Conservation (phyloP, 2,329 filamentous ascomycete genomes). For the Chalaropsis ovoidea region DNA sequence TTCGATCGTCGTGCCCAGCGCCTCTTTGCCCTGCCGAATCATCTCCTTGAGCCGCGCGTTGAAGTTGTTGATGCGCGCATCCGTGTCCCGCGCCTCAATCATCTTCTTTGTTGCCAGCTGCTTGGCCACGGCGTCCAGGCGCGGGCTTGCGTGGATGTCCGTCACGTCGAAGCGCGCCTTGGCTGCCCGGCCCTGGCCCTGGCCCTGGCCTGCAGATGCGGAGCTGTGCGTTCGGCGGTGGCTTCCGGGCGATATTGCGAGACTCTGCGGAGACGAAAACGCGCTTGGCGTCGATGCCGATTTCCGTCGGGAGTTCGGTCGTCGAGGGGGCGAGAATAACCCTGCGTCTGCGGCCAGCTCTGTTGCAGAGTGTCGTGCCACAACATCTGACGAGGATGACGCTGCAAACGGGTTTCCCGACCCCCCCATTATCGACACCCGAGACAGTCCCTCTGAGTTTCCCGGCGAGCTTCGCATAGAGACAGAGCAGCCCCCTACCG, state of each 20-base stretch:
- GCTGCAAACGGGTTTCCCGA: not conserved
- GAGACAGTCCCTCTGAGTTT: not conserved
- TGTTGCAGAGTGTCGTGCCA: not conserved
- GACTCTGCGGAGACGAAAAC: conserved; percentile 7
- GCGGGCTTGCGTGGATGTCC: conserved; percentile 38
- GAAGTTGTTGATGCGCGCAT: conserved; percentile 68
- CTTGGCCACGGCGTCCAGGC: conserved; percentile 57
- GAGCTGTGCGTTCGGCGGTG: conserved; percentile 14
- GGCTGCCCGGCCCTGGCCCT: no score
- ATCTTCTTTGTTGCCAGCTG: conserved; percentile 60
- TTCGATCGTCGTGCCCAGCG: conserved; percentile 64
- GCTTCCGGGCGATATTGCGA: not conserved
- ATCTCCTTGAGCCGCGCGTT: conserved; percentile 72
- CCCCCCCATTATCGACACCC: not conserved
- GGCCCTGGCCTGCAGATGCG: not conserved
- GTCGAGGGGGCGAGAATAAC: conserved; percentile 35
- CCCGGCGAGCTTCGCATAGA: not conserved
- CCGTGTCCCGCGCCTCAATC: conserved; percentile 65
- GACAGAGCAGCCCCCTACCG: not conserved
- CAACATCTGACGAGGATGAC: not conserved
- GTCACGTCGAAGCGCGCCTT: conserved; percentile 26
- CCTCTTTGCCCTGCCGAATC: conserved; percentile 81
- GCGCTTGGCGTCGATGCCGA: not conserved
- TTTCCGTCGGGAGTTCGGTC: conserved; percentile 27
- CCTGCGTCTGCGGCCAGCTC: not conserved